Percentiles rank a stretch among this genome's conserved stretches.
phyloP scores from a whole-genome alignment of 106 monocot species.

The Hemerocallis citrina region DNA sequence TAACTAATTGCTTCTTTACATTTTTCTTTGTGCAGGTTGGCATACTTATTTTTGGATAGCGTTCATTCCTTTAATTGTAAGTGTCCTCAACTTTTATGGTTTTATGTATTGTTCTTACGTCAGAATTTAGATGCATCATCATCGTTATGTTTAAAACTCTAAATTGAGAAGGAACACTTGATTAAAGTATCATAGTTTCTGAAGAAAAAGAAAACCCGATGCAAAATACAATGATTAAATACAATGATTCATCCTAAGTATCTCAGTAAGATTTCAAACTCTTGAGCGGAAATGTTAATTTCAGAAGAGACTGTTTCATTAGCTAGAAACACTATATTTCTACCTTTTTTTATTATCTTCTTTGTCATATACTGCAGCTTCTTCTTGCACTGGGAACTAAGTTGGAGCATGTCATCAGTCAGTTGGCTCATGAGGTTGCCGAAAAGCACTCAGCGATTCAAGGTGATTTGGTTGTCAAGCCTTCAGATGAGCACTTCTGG shows the following conservation, averaged over 20 bases:
- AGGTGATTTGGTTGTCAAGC: constrained; percentile 37
- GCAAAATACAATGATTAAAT: too few species aligned
- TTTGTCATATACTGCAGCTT: constrained; percentile 27
- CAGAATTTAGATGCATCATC: background rate
- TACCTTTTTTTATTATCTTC: too few species aligned
- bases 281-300: too few species aligned
- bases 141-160: background rate
- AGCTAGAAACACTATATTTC: too few species aligned
- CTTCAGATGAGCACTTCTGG: constrained; percentile 55
- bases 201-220: background rate
- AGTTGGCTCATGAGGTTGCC: constrained; percentile 44
- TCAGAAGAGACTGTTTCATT: too few species aligned
- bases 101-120: background rate
- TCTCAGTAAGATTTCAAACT: too few species aligned
- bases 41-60: constrained; percentile 54
- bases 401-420: constrained; percentile 38
- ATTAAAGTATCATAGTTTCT: background rate
- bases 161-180: background rate
- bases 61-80: constrained; percentile 40
- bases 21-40: constrained; percentile 24
- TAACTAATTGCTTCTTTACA: background rate
- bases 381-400: constrained; percentile 43
- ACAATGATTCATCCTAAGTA: too few species aligned
- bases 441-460: constrained; percentile 50
- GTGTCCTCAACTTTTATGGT: constrained; percentile 7